Evolutionary conservation across 202 grass and related monocot genomes (phyloP), one percentile per base, ranked within the genome.

Genomic region (Carex sylvatica): DNA sequence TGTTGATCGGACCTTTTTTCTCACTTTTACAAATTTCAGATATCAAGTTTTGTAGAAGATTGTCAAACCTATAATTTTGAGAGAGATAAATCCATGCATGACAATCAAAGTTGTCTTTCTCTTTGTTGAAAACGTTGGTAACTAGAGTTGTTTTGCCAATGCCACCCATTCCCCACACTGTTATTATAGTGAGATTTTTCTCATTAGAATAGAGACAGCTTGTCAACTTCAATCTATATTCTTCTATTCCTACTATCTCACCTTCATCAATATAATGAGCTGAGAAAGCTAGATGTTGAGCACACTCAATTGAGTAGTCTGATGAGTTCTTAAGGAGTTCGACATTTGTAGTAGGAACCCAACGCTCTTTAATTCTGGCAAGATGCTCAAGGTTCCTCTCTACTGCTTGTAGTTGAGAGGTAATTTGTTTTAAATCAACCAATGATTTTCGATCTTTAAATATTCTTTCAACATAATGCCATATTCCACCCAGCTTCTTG

Each of bases 101-200:
- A 61, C 81, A 87, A n/a, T 90, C 75, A 70, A 87, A 90, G 2
- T 26, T n/a, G 14, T 22, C 31, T 10, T 16, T 47, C 14, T 84
- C 56, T 42, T 47, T 80, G 49, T 85, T 85, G 36, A 70, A 87
- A 30, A 87, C 35, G 55, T 76, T 81, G 22, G 16, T 63, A 52
- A 87, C 88, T 20, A 90, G 53, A 33, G 77, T 82, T 18, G 77
- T 90, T 82, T 90, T 90, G 5, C 88, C 88, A 2, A 87, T 26
- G 2, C 88, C 88, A 2, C 85, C 85, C 83, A 88, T 88, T 16
- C 87, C 87, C 47, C 61, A 82, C 10, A 88, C 70, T n/a, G 78
- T 54, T 15, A 85, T 78, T 22, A 83, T 33, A 11, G 36, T 28
- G 15, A 65, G 5, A 46, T 44, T 53, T 1, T 0, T 11, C 62